Percentiles rank a stretch among this genome's conserved stretches.
Evolutionary conservation across 2,329 filamentous ascomycete genomes (phyloP).

Genomic region (Diplocarpon rosae): DNA sequence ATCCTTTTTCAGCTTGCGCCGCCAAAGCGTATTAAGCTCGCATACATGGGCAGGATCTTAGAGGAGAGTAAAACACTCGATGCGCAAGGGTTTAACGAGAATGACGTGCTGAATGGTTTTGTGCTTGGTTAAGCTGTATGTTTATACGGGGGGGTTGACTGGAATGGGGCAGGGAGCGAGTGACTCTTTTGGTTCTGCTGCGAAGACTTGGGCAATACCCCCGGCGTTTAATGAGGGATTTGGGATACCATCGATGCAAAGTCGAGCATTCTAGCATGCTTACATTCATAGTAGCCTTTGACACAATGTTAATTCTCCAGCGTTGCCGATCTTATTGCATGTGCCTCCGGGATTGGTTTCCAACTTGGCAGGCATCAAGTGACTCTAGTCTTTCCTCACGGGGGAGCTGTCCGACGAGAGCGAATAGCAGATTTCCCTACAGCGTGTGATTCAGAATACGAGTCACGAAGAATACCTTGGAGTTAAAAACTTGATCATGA

Average conservation of each 20-base stretch:
- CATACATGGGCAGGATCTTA: constrained; percentile 72
- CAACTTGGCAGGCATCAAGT: too few species aligned
- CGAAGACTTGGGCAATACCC: constrained; percentile 5
- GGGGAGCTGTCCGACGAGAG: too few species aligned
- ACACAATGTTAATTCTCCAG: constrained; percentile 1
- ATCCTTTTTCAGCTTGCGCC: constrained; percentile 37
- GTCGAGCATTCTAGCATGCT: constrained; percentile 12
- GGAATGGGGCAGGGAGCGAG: background rate
- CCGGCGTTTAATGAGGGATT: constrained; percentile 5
- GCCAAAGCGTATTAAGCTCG: constrained; percentile 54
- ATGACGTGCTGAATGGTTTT: constrained; percentile 67
- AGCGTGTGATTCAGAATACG: too few species aligned
- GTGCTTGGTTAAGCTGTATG: constrained; percentile 31
- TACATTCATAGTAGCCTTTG: constrained; percentile 1
- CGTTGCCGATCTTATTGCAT: background rate
- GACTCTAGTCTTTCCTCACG: too few species aligned
- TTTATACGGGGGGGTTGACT: background rate
- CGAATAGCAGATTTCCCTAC: too few species aligned
- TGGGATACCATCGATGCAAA: background rate
- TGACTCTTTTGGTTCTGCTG: background rate
- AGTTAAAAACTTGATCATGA: too few species aligned
- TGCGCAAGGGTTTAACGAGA: constrained; percentile 64
- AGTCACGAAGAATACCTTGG: too few species aligned
- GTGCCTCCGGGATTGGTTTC: background rate
- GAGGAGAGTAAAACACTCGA: constrained; percentile 54